These are phyloP conservation scores for Cladosporium oxysporum DNA, from an alignment of 2,329 filamentous ascomycete species.

Conservation along the genomic window DNA sequence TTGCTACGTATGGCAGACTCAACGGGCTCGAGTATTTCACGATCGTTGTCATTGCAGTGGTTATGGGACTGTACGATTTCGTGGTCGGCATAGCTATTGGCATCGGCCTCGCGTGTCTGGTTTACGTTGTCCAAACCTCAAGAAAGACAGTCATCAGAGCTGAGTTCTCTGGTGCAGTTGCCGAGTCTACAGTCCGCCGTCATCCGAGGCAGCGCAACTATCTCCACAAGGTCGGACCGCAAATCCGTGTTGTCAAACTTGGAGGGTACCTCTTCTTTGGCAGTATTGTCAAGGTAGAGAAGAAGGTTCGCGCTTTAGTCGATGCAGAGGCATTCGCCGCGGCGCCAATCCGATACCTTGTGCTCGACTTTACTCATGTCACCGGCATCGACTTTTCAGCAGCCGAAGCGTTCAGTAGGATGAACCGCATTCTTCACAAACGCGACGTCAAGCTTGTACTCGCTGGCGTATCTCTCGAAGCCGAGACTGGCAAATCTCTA, in stretches of 20 bases:
- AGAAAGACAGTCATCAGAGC: slow-evolving; percentile 84
- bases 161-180: slow-evolving; percentile 85
- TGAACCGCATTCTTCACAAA: slow-evolving; percentile 78
- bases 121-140: slow-evolving; percentile 88
- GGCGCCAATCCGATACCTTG: slow-evolving; percentile 82
- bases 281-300: slow-evolving; percentile 93
- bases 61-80: slow-evolving; percentile 97
- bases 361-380: slow-evolving; percentile 86
- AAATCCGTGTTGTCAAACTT: slow-evolving; percentile 89
- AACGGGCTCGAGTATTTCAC: slow-evolving; percentile 87
- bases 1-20: slow-evolving; percentile 84
- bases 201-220: slow-evolving; percentile 89
- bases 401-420: slow-evolving; percentile 89
- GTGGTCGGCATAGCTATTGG: slow-evolving; percentile 91
- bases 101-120: slow-evolving; percentile 86
- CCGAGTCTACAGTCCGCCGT: slow-evolving; percentile 87
- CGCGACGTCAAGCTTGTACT: slow-evolving; percentile 80
- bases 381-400: slow-evolving; percentile 95
- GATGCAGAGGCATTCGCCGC: slow-evolving; percentile 77
- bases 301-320: slow-evolving; percentile 77
- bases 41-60: slow-evolving; percentile 81
- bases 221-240: slow-evolving; percentile 77
- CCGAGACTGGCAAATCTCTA: slow-evolving; percentile 74
- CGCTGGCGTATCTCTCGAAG: slow-evolving; percentile 76
- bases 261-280: slow-evolving; percentile 97